Base-by-base conservation (phyloP, 2,329 filamentous ascomycete species). In the Teratosphaeria epicoccoides region DNA sequence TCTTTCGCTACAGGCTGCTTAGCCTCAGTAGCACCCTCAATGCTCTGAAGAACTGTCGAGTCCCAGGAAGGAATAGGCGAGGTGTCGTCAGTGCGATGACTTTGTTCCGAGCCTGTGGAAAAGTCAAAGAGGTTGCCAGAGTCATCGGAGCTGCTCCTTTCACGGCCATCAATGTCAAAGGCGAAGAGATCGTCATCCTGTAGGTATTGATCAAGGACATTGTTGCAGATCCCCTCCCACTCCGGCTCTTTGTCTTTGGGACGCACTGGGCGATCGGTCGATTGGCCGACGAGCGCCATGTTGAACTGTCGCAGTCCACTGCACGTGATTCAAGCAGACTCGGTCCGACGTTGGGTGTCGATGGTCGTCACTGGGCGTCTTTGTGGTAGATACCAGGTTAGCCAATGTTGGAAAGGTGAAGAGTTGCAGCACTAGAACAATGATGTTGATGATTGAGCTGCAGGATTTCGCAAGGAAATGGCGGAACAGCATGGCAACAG, bases 191-290 rank as follows among this genome's bases (percentile, higher is more conserved):
- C 79, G 44, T 65, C 61, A 67, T 77, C 75, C 58, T 80, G 75
- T 66, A 82, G 73, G 64, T 80, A 82, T 65, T 82, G 76, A 61
- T 81, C 78, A 71, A 84, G 83, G 67, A 83, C 73, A 65, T 78
- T 77, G 68, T 78, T 77, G 67, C 75, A 76, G 54, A 79, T 72
- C 63, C 81, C 79, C 59, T 76, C 73, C 70, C 76, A 76, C 52
- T 76, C 73, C 61, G 69, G 66, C 54, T 71, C 71, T 74, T 77
- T 79, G 70, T 76, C 71, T 64, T 68, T 66, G 57, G 73, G 59
- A 66, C 71, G 72, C 63, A 73, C 71, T 52, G 68, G 63, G 66
- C 50, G 55, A 47, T 54, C 55, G 45, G 52, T 52, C 29, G 54
- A 52, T 47, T 52, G 57, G 46, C 52, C 50, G 22, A 57, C 26